A percentile compares a stretch with the other conserved stretches of the same genome.
Conservation (phyloP, 202 grass and related monocot genomes). For the Musa balbisiana region DNA sequence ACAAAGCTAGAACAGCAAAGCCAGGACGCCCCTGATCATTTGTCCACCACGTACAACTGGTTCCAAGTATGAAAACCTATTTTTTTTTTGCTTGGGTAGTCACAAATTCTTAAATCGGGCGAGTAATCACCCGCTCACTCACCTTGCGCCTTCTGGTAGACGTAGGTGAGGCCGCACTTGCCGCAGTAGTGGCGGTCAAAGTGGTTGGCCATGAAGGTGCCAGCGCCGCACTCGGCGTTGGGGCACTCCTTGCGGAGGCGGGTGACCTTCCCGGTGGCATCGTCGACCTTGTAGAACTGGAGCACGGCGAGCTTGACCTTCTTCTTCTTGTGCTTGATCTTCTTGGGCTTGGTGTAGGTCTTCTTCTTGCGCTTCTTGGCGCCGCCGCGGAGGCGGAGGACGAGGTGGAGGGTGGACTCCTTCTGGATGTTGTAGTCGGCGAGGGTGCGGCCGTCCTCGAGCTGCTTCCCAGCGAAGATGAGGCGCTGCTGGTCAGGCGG, state of each 20-base stretch:
- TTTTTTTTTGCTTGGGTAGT: too few relatives aligned
- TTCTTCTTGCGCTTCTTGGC: conserved; percentile 11
- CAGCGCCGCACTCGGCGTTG: conserved; percentile 73
- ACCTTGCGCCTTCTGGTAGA: conserved; percentile 35
- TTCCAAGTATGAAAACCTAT: too few relatives aligned
- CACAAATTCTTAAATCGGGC: too few relatives aligned
- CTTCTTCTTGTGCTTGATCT: conserved; percentile 13
- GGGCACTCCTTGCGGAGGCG: conserved; percentile 89
- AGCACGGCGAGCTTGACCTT: conserved; percentile 9
- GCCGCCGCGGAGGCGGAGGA: neutral
- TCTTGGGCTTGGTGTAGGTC: conserved; percentile 6
- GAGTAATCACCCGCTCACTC: too few relatives aligned
- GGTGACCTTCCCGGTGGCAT: conserved; percentile 59
- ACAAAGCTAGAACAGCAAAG: too few relatives aligned
- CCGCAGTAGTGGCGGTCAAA: conserved; percentile 96
- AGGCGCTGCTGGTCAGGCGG: conserved; percentile 31
- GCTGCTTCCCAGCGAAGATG: conserved; percentile 37
- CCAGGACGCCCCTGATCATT: too few relatives aligned
- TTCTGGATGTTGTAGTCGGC: conserved; percentile 32
- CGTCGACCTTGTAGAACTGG: conserved; percentile 5
- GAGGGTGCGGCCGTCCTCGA: conserved; percentile 30
- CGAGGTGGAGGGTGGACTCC: conserved; percentile 14
- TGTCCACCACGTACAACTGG: too few relatives aligned
- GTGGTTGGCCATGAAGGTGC: conserved; percentile 94
- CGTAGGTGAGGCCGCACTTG: conserved; percentile 92